Base-by-base conservation (phyloP, 2,329 filamentous ascomycete genomes). In the Penicillium crustosum region DNA sequence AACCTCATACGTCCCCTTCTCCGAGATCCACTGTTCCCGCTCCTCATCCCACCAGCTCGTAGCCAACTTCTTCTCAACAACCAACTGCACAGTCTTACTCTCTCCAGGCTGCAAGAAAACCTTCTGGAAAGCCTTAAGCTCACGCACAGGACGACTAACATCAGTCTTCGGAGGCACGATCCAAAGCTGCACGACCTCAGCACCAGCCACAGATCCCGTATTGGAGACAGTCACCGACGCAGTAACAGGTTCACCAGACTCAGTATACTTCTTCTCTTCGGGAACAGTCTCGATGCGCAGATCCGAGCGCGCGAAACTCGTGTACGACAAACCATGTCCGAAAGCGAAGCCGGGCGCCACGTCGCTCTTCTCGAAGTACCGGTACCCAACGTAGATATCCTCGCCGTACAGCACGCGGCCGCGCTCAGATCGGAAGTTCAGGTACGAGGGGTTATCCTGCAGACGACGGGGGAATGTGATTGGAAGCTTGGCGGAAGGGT, bases 251-350 rank as follows among this genome's bases (percentile, higher is more conserved):
- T 84, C 78, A 0, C 69, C 70, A 0, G 62, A 64, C 36, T 79
- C 76, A 0, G 73, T 70, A 21, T 85, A 78, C 1, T 71, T 70
- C 12, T 56, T 7, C 6, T 68, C 60, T 44, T 71, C 70, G 0
- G 70, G 64, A 0, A 60, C 59, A 13, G 63, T 72, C 25, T 54
- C 67, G 57, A 73, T 55, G 4, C 60, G 55, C 1, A 87, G 76
- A 41, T 82, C 77, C 1, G 79, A 82, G 63, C 83, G 81, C 10
- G 72, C 65, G 70, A 93, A 93, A 0, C 78, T 85, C 0, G 89
- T 92, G 75, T 93, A 94, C 17, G 87, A 89, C 1, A 94, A 79
- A 2, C 91, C 91, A 68, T 91, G 87, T 13, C 90, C 90, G 70
- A 95, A 95, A 57, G 88, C 82, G 74, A 93, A 94, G 29, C 89